Evolutionary conservation across 805 yeast genomes (phyloP).

Genomic region (Suhomyces kilbournensis): DNA sequence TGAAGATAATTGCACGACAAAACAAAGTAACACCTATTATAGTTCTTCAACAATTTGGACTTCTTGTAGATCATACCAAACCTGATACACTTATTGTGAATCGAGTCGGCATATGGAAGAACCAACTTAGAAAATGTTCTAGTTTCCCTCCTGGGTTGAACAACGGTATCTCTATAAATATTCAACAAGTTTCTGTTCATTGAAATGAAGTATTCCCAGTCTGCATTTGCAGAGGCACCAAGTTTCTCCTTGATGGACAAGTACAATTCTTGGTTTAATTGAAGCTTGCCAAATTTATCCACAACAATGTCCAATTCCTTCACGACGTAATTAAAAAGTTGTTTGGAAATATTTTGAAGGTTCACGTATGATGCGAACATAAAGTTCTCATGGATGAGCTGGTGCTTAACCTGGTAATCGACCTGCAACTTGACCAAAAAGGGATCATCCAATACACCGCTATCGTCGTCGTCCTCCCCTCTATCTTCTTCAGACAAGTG

Average conservation of each 20-base stretch:
- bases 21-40: slow-evolving; percentile 34
- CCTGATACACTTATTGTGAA: slow-evolving; percentile 39
- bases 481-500: slow-evolving; percentile 15
- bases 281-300: slow-evolving; percentile 32
- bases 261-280: slow-evolving; percentile 21
- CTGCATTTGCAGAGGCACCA: slow-evolving; percentile 23
- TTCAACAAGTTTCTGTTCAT: slow-evolving; percentile 29
- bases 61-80: slow-evolving; percentile 41
- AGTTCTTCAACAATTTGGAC: slow-evolving; percentile 39
- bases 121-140: slow-evolving; percentile 20
- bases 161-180: slow-evolving; percentile 15
- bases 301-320: slow-evolving; percentile 33
- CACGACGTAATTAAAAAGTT: slow-evolving; percentile 33
- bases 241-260: slow-evolving; percentile 24
- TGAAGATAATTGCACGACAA: slow-evolving; percentile 44
- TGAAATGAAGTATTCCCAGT: slow-evolving; percentile 39
- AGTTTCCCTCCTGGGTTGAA: slow-evolving; percentile 16
- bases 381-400: slow-evolving; percentile 40
- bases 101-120: slow-evolving; percentile 34
- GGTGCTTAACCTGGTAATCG: slow-evolving; percentile 40
- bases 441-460: slow-evolving; percentile 36
- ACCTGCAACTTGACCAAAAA: slow-evolving; percentile 38
- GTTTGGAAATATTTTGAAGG: slow-evolving; percentile 40
- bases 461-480: slow-evolving; percentile 24
- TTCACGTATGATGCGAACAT: slow-evolving; percentile 41